Conservation (phyloP, 2,329 filamentous ascomycete genomes). For the Claviceps pazoutovae region DNA sequence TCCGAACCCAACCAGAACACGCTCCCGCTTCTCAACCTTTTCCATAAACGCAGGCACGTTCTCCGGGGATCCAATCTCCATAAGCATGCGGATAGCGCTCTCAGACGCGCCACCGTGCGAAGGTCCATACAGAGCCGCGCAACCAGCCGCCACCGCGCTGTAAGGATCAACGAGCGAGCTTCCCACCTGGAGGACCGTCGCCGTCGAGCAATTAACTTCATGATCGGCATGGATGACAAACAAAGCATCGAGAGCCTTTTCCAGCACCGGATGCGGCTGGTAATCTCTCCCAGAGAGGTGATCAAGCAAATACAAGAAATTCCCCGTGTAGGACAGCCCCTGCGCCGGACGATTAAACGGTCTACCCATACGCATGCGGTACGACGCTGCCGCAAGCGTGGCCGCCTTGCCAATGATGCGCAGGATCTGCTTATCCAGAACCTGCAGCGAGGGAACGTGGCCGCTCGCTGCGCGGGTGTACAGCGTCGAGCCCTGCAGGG, state of each 20-base stretch:
- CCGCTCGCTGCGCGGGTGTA: constrained; percentile 31
- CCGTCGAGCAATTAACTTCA: constrained; percentile 44
- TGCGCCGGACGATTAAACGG: constrained; percentile 34
- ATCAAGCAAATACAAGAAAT: constrained; percentile 41
- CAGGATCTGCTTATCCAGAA: constrained; percentile 38
- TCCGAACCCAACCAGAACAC: constrained; percentile 40
- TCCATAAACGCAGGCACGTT: constrained; percentile 36
- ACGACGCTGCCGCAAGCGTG: constrained; percentile 34
- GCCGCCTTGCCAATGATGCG: constrained; percentile 38
- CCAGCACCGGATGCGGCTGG: constrained; percentile 33
- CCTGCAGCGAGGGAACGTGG: constrained; percentile 24
- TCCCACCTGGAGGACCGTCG: constrained; percentile 41
- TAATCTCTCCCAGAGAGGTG: constrained; percentile 33
- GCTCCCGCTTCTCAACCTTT: constrained; percentile 34
- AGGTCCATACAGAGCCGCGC: constrained; percentile 40
- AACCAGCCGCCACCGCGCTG: constrained; percentile 36
- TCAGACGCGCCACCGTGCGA: constrained; percentile 47
- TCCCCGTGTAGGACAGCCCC: constrained; percentile 37
- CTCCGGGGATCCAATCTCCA: constrained; percentile 34
- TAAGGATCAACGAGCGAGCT: constrained; percentile 42
- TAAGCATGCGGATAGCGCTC: constrained; percentile 39
- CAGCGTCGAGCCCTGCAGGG: constrained; percentile 33
- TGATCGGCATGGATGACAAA: constrained; percentile 45
- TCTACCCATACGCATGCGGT: constrained; percentile 37
- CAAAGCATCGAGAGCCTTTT: constrained; percentile 36